Base-by-base conservation (phyloP, 1,139 yeast genomes). In the Blastobotrys illinoisensis region DNA sequence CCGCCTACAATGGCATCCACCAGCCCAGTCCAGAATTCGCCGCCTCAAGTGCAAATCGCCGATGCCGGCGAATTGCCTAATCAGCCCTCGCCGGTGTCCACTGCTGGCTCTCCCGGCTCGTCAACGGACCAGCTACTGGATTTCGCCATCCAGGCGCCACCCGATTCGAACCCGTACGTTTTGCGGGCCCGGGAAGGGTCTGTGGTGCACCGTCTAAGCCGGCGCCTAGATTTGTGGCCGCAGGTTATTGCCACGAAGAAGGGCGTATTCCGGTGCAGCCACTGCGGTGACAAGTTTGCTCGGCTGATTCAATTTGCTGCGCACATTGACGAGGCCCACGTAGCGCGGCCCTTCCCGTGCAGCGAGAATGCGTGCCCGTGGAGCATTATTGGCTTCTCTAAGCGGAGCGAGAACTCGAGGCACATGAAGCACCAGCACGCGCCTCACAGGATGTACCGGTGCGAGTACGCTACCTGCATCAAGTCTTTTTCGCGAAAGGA, bases 351-450 rank as follows among this genome's bases (percentile, higher is more conserved):
- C 6, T 75, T 65, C 65, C 74, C 74, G 48, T 85, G 90, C 63
- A 83, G 83, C 0, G 75, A 78, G 47, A 64, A 67, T 13, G 71
- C 73, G 23, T 85, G 91, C 62, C 86, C 86, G 0, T 83, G 86
- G 83, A 74, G 76, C 48, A 68, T 80, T 2, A 71, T 84, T 46
- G 90, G 90, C 0, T 74, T 82, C 53, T 79, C 80, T 44, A 78
- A 85, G 54, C 73, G 79, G 51, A 81, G 83, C 4, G 86, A 83
- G 60, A 76, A 84, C 57, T 73, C 80, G 57, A 78, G 88, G 56
- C 90, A 85, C 61, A 78, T 81, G 58, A 77, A 80, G 32, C 73
- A 78, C 45, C 84, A 82, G 60, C 90, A 85, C 63, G 61, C 57
- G 13, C 21, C 56, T 9, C 52, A 49, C 23, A 23, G 24, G 32